Percentiles rank a stretch among this genome's conserved stretches.
Evolutionary conservation across 2,329 filamentous ascomycete species (phyloP).

Genomic region (Ophiocordyceps unilateralis): DNA sequence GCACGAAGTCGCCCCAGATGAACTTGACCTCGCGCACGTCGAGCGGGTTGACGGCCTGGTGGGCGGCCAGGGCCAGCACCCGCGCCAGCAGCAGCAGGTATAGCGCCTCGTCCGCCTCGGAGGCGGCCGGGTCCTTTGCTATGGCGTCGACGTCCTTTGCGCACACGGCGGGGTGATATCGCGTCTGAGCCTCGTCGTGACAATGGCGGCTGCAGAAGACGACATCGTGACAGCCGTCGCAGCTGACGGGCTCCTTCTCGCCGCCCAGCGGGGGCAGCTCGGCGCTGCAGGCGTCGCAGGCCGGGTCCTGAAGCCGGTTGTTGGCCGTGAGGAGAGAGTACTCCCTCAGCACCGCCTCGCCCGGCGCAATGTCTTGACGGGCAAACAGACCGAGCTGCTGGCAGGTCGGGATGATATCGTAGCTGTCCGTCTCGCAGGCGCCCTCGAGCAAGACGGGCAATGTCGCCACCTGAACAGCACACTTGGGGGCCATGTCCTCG

Average conservation of each 20-base stretch:
- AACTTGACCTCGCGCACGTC: constrained; percentile 48
- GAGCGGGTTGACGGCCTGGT: constrained; percentile 43
- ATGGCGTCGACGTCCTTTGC: constrained; percentile 49
- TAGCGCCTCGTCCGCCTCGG: constrained; percentile 41
- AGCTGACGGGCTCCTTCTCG: constrained; percentile 30
- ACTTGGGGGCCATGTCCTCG: constrained; percentile 55
- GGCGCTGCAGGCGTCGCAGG: constrained; percentile 79
- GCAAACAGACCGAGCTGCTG: constrained; percentile 84
- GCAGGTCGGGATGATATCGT: constrained; percentile 38
- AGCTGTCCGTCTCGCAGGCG: constrained; percentile 30
- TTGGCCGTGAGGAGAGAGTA: constrained; percentile 78
- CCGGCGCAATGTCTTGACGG: constrained; percentile 58
- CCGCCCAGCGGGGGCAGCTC: constrained; percentile 44
- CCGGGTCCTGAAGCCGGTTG: constrained; percentile 67
- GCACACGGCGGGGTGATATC: constrained; percentile 49
- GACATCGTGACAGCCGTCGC: constrained; percentile 44
- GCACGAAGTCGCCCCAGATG: constrained; percentile 52
- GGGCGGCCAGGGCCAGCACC: constrained; percentile 43
- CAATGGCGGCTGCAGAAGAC: constrained; percentile 49
- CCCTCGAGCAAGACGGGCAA: constrained; percentile 53
- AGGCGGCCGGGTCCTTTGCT: constrained; percentile 43
- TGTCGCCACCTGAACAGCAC: constrained; percentile 59
- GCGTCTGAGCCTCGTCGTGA: constrained; percentile 35
- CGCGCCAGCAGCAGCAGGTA: constrained; percentile 46
- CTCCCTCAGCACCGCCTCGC: constrained; percentile 63